Evolutionary conservation across 148 eudicot species (phyloP), one percentile per base, ranked within the genome.

Genomic region (Nyssa sinensis): DNA sequence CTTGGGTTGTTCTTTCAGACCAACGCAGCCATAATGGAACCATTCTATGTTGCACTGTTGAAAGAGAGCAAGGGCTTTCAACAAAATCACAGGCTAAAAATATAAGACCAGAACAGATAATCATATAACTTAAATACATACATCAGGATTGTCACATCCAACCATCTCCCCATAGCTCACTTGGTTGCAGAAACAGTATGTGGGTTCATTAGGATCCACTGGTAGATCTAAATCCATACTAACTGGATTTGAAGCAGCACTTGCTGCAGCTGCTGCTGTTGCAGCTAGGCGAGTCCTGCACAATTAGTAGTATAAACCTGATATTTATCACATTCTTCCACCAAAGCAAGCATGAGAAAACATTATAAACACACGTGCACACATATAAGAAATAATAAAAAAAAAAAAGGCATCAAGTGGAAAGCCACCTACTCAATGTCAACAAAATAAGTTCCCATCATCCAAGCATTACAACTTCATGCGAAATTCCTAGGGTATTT

Each of bases 161-260:
- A 94, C 93, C 98, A 94, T 94, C 86, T 94, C 98, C 10, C 98
- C 98, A 29, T 81, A 94, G 91, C 98, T 94, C 57, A 94, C 98
- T 94, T 92, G 97, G 82, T 94, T 94, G 88, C 98, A 94, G 65
- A 88, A 66, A 83, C 98, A 94, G 73, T 94, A 94, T 23, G 98
- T 94, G 49, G 98, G 98, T 82, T 94, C 98, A 69, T 94, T 94
- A n/a, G 98, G 98, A 84, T 94, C 98, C 72, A 94, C 97, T 28
- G 98, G 98, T 32, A 94, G 76, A 83, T 94, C 98, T 78, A 94
- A 81, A 79, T 94, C 98, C 97, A 94, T 87, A 61, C 91, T 93
- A 19, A 89, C 79, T 60, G 93, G 89, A 77, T 88, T 89, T 66
- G 77, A 83, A 70, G 89, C 77, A 33, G 86, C 81, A 29, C 82